Conservation (phyloP, 192 early-diverging fungal species). For the Phycomyces blakesleeanus region DNA sequence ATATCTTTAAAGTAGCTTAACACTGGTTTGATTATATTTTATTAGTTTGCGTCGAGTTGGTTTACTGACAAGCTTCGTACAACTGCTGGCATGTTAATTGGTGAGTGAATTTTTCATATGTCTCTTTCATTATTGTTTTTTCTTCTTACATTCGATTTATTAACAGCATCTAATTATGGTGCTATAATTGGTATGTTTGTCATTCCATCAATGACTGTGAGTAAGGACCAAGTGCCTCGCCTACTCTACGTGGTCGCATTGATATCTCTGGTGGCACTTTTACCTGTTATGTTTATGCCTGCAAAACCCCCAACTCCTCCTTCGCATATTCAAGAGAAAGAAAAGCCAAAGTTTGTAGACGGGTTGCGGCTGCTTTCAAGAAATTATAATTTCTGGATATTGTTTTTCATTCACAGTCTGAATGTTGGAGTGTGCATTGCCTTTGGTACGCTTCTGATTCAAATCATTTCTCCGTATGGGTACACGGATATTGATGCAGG, state of each 20-base stretch:
- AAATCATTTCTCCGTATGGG: conserved; percentile 35
- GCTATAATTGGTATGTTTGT: conserved; percentile 30
- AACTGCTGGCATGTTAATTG: conserved; percentile 22
- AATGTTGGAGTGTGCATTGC: conserved; percentile 33
- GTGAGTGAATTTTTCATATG: background rate
- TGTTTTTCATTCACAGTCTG: conserved; percentile 29
- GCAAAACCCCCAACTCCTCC: conserved; percentile 24
- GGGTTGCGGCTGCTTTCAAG: conserved; percentile 20
- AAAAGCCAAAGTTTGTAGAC: conserved; percentile 18
- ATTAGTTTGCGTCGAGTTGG: conserved; percentile 3
- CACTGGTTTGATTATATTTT: too few relatives aligned
- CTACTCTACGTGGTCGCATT: conserved; percentile 18
- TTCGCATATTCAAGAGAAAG: background rate
- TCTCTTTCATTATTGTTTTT: background rate
- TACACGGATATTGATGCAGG: conserved; percentile 32
- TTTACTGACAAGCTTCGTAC: conserved; percentile 12
- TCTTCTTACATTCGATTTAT: background rate
- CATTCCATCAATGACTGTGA: conserved; percentile 22
- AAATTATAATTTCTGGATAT: conserved; percentile 29
- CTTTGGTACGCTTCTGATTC: conserved; percentile 28
- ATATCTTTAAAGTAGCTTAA: background rate
- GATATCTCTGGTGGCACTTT: conserved; percentile 11
- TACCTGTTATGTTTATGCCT: conserved; percentile 26
- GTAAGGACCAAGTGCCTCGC: conserved; percentile 10
- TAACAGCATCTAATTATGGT: conserved; percentile 31